Base-by-base conservation (phyloP, 176 grass and related monocot genomes). In the Aegilops speltoides region DNA sequence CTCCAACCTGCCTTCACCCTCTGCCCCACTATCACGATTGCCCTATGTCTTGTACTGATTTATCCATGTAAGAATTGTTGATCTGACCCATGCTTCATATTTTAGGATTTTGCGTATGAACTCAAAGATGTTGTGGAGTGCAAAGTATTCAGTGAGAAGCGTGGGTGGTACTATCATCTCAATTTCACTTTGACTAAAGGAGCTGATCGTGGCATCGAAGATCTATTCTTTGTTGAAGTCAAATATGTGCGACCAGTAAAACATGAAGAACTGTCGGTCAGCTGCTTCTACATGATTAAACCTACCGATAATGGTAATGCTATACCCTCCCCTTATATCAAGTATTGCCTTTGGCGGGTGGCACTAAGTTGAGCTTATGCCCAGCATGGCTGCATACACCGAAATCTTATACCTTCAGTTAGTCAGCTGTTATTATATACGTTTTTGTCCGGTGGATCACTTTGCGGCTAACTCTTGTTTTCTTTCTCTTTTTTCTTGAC, bases 121-220 rank as follows among this genome's bases (percentile, higher is more conserved):
- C 71, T 88, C 23, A 77, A 67, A 68, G 79, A 88, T 41, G 61
- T 82, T 68, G 26, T 88, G 79, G 34, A 29, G 17, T 68, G 10
- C 45, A 19, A 43, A 10, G 8, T 13, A 43, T 19, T 88, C 41
- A 12, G 0, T 40, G 79, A 77, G 79, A 7, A 60, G 4, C 12
- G 1, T 4, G 16, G 16, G 1, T 67, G 40, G 43, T 82, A 77
- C 71, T 57, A 43, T 77, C 71, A 82, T 67, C 32, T 82, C 61
- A 88, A 77, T 88, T 82, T 87, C 79, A 82, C 33, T 41, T 23
- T 48, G 73, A 68, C 71, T 68, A 88, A 88, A 88, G 79, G 32
- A 76, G 37, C 15, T 7, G 46, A 23, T 32, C 13, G 46, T 38
- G 8, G 43, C 8, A 52, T 6, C 11, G 8, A 54, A 25, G 26